These are phyloP conservation scores for Alternaria rosae DNA, from an alignment of 2,329 filamentous ascomycete species.

Conservation along the genomic window DNA sequence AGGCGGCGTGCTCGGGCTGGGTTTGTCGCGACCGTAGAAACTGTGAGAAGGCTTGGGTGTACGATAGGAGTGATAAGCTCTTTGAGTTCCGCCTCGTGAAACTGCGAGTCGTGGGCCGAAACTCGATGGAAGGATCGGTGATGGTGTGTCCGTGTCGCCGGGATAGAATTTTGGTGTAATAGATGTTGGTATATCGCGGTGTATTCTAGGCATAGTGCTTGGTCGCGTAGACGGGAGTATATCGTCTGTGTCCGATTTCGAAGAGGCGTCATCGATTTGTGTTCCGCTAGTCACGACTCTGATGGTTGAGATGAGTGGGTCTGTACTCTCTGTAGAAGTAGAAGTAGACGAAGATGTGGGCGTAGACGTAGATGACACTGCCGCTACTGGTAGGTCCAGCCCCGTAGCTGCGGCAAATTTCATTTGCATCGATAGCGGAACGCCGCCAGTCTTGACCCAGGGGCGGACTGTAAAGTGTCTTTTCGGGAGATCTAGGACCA, in stretches of 20 bases:
- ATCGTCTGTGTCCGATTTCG: neutral
- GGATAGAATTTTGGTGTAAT: neutral
- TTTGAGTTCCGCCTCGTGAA: neutral
- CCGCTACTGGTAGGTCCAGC: slow-evolving; percentile 8
- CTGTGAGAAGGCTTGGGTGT: slow-evolving; percentile 6
- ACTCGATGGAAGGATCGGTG: neutral
- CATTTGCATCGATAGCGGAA: slow-evolving; percentile 27
- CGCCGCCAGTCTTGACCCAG: slow-evolving; percentile 37
- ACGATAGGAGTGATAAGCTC: neutral
- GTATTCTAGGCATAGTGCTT: neutral
- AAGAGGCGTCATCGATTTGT: neutral
- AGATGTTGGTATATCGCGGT: neutral
- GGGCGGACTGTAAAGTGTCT: slow-evolving; percentile 34
- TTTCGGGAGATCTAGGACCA: slow-evolving; percentile 26
- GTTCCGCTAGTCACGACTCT: slow-evolving; percentile 13
- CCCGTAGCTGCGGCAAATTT: slow-evolving; percentile 7
- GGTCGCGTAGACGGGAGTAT: neutral
- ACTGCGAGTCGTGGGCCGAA: neutral
- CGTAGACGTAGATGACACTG: neutral
- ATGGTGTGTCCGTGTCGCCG: neutral
- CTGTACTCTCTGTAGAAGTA: neutral
- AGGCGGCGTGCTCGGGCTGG: slow-evolving; percentile 23
- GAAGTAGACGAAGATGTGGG: neutral
- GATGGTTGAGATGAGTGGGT: slow-evolving; percentile 10
- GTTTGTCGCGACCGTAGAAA: slow-evolving; percentile 17